These are phyloP conservation scores for Trichoderma asperelloides DNA, from an alignment of 495 filamentous ascomycete species.

Conservation along the genomic window DNA sequence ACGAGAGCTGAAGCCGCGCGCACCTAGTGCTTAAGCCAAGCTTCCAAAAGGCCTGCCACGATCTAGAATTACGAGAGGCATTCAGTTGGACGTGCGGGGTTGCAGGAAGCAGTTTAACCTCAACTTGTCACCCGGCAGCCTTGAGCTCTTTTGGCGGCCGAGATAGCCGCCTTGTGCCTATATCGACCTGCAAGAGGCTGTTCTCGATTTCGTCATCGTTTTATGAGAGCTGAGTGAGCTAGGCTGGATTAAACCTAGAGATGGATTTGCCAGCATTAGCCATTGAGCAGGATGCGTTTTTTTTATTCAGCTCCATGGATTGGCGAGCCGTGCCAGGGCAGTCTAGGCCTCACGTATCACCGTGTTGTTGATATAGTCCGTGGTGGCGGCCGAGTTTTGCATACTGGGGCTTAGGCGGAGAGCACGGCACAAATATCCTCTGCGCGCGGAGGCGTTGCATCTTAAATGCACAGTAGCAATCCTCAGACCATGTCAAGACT, in stretches of 20 bases:
- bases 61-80: background rate
- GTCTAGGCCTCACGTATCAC: background rate
- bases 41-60: background rate
- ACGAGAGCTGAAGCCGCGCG: background rate
- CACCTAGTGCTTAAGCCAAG: background rate
- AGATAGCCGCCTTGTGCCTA: slow-evolving; percentile 2
- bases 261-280: background rate
- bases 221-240: background rate
- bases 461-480: background rate
- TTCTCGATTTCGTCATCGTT: background rate
- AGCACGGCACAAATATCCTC: no score
- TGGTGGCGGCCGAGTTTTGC: no score
- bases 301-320: background rate
- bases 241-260: slow-evolving; percentile 5
- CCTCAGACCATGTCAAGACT: background rate
- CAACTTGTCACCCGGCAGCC: background rate
- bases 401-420: no score
- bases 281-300: background rate
- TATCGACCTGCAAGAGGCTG: background rate
- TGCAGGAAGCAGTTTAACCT: background rate
- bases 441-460: background rate
- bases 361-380: no score
- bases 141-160: background rate
- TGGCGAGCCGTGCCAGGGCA: background rate
- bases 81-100: background rate